These are phyloP conservation scores for Royoungia palumana DNA, from an alignment of 768 basidiomycete species.

Conservation along the genomic window DNA sequence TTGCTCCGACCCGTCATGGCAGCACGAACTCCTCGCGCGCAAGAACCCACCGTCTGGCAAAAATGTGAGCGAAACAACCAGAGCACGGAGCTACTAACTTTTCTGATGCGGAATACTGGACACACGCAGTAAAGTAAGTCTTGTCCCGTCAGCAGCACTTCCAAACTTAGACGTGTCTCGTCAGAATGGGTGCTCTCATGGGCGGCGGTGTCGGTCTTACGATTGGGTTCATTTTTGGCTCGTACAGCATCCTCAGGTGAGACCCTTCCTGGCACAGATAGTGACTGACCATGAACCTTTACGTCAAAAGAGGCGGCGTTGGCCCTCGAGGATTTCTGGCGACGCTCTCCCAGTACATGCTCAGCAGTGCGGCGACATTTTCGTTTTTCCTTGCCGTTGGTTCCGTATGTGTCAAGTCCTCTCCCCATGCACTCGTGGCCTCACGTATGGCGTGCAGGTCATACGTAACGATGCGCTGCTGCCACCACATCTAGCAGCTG, in stretches of 20 bases:
- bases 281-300: constrained; percentile 4
- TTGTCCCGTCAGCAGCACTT: background rate
- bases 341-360: constrained; percentile 97
- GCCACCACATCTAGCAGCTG: constrained; percentile 60
- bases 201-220: constrained; percentile 92
- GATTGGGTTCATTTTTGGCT: constrained; percentile 96
- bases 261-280: constrained; percentile 19
- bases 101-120: constrained; percentile 11
- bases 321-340: constrained; percentile 88
- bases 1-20: constrained; percentile 19
- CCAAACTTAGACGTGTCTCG: constrained; percentile 9
- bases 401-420: constrained; percentile 52
- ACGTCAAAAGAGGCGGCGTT: constrained; percentile 65
- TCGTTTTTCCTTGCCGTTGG: constrained; percentile 96
- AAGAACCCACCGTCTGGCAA: constrained; percentile 69
- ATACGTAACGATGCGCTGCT: constrained; percentile 77
- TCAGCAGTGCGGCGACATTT: constrained; percentile 96
- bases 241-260: constrained; percentile 86
- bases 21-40: constrained; percentile 34
- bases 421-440: constrained; percentile 1
- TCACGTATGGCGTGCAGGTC: constrained; percentile 48
- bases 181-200: constrained; percentile 91
- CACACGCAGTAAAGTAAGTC: constrained; percentile 56
- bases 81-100: background rate
- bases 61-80: constrained; percentile 52